Evolutionary conservation across 129 eudicot species (phyloP), one percentile per base, ranked within the genome.

Genomic region (Lactuca saligna): DNA sequence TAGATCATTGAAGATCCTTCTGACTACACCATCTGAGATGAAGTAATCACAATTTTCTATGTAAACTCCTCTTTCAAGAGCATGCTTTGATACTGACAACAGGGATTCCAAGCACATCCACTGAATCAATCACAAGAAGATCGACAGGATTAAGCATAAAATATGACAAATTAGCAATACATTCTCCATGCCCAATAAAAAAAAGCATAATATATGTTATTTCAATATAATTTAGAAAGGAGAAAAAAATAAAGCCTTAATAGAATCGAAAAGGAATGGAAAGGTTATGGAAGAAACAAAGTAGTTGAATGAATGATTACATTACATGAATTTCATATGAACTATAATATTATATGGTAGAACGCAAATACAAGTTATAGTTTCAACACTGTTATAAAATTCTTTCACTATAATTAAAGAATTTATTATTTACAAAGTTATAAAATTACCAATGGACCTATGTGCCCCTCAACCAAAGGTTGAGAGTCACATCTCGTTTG

Each of bases 61-160:
- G 29, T 76, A 17, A 74, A 75, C 85, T 80, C 84, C 83, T 55
- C 83, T 84, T 39, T 74, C 55, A 73, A 73, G 71, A 72, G 95
- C 92, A 83, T 65, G 57, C 6, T 77, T 81, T 14, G 87, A 88
- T 34, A 87, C 77, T 7, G 82, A 78, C 82, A 94, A 63, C 48
- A 94, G 74, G 38, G 82, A 87, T 74, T 94, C 99, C 72, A 89
- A 64, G 82, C 99, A 94, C 58, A 71, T 77, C 99, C 99, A 94
- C 95, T 91, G 82, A 66, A 88, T 20, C 66, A 25, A 78, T 66
- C 76, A 82, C 33, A 75, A 75, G 15, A 63, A 16, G 4, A 61
- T 17, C 54, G 49, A 12, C 37, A 38, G 4, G 57, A 25, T 25
- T 32, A 67, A 68, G 61, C 55, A 50, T 17, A 76, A 15, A n/a